phyloP scores from a whole-genome alignment of 2,329 filamentous ascomycete species.

The Colletotrichum aenigma region DNA sequence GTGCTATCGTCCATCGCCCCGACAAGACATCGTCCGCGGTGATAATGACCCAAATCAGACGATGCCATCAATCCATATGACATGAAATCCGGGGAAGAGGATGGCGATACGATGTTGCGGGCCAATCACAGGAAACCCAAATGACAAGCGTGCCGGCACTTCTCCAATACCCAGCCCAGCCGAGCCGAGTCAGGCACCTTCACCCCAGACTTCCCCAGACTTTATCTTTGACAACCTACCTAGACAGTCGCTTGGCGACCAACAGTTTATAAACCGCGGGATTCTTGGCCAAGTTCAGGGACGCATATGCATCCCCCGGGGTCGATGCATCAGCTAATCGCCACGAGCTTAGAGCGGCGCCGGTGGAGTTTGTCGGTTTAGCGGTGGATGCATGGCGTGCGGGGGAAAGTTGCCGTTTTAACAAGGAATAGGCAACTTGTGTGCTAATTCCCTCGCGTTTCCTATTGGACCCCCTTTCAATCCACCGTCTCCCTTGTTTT shows the following conservation, averaged over 20 bases:
- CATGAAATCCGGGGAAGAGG: background rate
- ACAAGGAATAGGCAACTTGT: background rate
- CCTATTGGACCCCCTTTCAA: constrained; percentile 14
- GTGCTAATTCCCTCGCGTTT: constrained; percentile 4
- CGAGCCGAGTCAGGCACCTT: background rate
- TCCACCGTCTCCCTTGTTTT: background rate
- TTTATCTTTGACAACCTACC: background rate
- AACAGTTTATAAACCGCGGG: background rate
- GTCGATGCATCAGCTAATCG: background rate
- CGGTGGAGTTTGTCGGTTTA: constrained; percentile 3
- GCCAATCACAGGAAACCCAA: background rate
- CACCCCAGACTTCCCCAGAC: background rate
- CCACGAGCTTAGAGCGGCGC: background rate
- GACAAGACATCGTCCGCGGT: background rate
- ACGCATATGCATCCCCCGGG: background rate
- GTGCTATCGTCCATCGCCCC: background rate
- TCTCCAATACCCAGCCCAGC: background rate
- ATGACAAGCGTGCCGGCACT: background rate
- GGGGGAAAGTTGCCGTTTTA: background rate
- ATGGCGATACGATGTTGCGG: background rate
- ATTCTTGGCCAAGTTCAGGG: background rate
- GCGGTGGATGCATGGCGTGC: background rate
- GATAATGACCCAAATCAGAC: background rate
- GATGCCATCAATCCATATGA: background rate
- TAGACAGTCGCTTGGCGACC: background rate